Conservation (phyloP, 108 stramenopile species). For the Cyclostephanos tholiformis region DNA sequence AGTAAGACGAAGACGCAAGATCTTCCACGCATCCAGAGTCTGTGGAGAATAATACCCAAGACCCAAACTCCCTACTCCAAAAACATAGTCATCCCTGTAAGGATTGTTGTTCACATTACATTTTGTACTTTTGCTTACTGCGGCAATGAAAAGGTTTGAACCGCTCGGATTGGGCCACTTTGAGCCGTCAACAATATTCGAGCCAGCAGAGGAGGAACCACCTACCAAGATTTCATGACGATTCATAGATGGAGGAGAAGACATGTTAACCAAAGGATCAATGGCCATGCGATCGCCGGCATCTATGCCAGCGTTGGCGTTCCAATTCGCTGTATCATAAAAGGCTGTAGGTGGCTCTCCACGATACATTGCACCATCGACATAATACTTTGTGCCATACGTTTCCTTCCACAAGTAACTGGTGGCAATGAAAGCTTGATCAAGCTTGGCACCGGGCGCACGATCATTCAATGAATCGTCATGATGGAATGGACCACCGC, state of each 20-base stretch:
- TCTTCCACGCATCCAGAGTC: slow-evolving; percentile 13
- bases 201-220: no score
- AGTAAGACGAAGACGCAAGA: slow-evolving; percentile 4
- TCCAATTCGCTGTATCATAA: slow-evolving; percentile 29
- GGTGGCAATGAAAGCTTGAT: slow-evolving; percentile 49
- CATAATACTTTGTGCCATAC: slow-evolving; percentile 47
- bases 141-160: neutral
- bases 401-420: slow-evolving; percentile 46
- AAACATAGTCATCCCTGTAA: slow-evolving; percentile 14
- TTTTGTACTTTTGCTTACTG: neutral
- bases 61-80: slow-evolving; percentile 8
- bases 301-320: neutral
- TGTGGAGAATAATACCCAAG: slow-evolving; percentile 22
- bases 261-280: neutral
- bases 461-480: slow-evolving; percentile 71
- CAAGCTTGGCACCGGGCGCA: slow-evolving; percentile 39
- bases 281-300: slow-evolving; percentile 4
- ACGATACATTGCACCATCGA: slow-evolving; percentile 69
- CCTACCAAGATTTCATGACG: no score
- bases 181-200: no score
- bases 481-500: slow-evolving; percentile 48
- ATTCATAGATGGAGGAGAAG: no score
- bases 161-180: neutral
- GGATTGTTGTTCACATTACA: slow-evolving; percentile 1
- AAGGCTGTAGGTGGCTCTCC: slow-evolving; percentile 59